Evolutionary conservation across 768 basidiomycete genomes (phyloP).

Genomic region (Mycena latifolia): DNA sequence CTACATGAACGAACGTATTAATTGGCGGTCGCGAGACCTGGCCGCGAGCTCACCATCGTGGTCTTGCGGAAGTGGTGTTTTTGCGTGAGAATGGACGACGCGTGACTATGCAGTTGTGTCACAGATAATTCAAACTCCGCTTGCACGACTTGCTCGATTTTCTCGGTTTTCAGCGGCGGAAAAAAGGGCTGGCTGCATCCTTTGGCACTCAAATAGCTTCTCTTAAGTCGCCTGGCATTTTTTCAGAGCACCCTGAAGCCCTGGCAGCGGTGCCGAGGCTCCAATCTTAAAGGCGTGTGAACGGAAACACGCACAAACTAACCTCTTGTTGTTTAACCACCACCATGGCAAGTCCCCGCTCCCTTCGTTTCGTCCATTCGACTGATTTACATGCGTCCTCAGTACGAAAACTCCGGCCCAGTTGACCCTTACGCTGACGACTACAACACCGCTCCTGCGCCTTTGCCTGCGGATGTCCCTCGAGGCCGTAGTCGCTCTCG

Average conservation of each 20-base stretch:
- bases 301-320: constrained; percentile 52
- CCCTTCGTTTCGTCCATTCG: constrained; percentile 20
- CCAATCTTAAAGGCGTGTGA: not conserved
- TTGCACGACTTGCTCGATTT: too few species aligned
- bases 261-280: too few species aligned
- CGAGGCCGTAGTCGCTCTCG: constrained; percentile 84
- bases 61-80: constrained; percentile 66
- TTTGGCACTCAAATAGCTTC: too few species aligned
- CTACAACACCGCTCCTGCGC: constrained; percentile 72
- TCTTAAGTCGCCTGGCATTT: too few species aligned
- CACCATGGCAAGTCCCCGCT: constrained; percentile 69
- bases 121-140: not conserved
- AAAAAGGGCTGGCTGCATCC: too few species aligned
- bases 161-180: too few species aligned
- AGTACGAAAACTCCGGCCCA: constrained; percentile 75
- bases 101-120: not conserved
- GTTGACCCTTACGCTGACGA: constrained; percentile 89
- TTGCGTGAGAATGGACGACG: constrained; percentile 42
- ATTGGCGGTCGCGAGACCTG: constrained; percentile 40
- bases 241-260: too few species aligned
- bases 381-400: constrained; percentile 22
- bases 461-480: constrained; percentile 64
- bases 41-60: constrained; percentile 85
- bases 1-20: constrained; percentile 53
- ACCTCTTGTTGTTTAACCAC: constrained; percentile 67